phyloP scores from a whole-genome alignment of 2,329 filamentous ascomycete genomes.

The Xylaria arbuscula region DNA sequence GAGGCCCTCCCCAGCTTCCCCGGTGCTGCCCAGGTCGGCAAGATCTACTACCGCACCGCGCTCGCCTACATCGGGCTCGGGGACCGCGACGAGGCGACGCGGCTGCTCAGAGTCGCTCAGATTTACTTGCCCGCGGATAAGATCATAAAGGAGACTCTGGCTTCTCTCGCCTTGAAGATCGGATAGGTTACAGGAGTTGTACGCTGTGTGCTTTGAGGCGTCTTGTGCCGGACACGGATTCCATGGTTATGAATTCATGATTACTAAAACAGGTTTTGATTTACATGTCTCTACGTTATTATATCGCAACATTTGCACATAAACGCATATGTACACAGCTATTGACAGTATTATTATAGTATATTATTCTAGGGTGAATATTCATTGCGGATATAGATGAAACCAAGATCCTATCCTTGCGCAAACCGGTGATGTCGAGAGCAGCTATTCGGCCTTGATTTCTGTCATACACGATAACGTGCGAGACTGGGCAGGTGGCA shows the following conservation, averaged over 20 bases:
- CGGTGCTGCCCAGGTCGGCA: constrained; percentile 57
- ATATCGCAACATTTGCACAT: no score
- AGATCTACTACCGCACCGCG: constrained; percentile 62
- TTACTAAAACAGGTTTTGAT: neutral
- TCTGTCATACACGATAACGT: no score
- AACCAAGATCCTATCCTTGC: no score
- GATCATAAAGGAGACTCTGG: constrained; percentile 39
- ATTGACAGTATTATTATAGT: no score
- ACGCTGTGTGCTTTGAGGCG: no score
- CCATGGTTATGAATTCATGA: constrained; percentile 5
- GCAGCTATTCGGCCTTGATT: no score
- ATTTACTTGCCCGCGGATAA: constrained; percentile 44
- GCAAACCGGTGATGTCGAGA: no score
- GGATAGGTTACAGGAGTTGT: constrained; percentile 5
- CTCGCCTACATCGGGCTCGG: constrained; percentile 54
- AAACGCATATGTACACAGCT: no score
- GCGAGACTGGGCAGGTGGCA: no score
- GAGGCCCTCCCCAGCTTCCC: constrained; percentile 58
- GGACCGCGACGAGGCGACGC: constrained; percentile 39
- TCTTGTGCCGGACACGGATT: neutral
- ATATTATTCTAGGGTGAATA: no score
- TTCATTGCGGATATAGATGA: no score
- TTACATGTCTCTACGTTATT: neutral
- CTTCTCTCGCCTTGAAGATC: constrained; percentile 24
- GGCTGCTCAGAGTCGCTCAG: constrained; percentile 42